A percentile compares a stretch with the other conserved stretches of the same genome.
phyloP scores from a whole-genome alignment of 352 stramenopile species.

The Pilasporangium apinafurcum region DNA sequence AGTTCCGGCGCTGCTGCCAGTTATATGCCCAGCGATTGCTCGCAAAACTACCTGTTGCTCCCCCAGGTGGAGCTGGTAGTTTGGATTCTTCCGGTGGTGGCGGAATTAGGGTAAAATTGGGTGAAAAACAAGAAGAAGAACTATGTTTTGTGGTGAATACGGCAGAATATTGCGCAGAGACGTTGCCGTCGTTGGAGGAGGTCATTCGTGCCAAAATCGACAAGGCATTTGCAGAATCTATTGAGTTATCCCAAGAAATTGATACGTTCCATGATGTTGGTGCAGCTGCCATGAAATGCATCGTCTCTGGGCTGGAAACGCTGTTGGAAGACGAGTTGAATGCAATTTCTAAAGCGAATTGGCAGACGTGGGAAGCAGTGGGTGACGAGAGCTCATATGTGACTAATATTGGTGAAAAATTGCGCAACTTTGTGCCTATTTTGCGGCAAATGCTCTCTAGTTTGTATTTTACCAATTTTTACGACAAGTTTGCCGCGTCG shows the following conservation, averaged over 20 bases:
- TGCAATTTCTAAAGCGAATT: slow-evolving; percentile 91
- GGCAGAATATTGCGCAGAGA: slow-evolving; percentile 98
- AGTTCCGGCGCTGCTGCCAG: slow-evolving; percentile 86
- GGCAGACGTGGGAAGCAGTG: slow-evolving; percentile 91
- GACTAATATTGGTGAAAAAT: slow-evolving; percentile 88
- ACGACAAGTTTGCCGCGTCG: slow-evolving; percentile 94
- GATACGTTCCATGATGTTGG: slow-evolving; percentile 95
- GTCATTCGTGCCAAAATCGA: slow-evolving; percentile 96
- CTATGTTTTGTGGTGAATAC: slow-evolving; percentile 98
- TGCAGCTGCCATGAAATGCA: slow-evolving; percentile 91
- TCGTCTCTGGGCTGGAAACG: slow-evolving; percentile 91
- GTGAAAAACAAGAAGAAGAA: slow-evolving; percentile 90
- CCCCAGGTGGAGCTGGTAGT: slow-evolving; percentile 1
- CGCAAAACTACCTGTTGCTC: slow-evolving; percentile 48
- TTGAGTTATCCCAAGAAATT: slow-evolving; percentile 92
- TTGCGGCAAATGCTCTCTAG: slow-evolving; percentile 86
- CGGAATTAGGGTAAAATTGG: slow-evolving; percentile 48
- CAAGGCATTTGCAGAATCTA: slow-evolving; percentile 87
- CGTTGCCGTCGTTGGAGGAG: slow-evolving; percentile 93
- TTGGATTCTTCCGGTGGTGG: slow-evolving; percentile 3
- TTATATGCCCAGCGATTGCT: slow-evolving; percentile 77
- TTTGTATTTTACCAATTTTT: slow-evolving; percentile 97
- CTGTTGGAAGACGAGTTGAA: slow-evolving; percentile 87
- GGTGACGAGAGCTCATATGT: slow-evolving; percentile 96
- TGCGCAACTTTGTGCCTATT: slow-evolving; percentile 89